phyloP scores from a whole-genome alignment of 768 basidiomycete species.

The Hygrocybe punicea region DNA sequence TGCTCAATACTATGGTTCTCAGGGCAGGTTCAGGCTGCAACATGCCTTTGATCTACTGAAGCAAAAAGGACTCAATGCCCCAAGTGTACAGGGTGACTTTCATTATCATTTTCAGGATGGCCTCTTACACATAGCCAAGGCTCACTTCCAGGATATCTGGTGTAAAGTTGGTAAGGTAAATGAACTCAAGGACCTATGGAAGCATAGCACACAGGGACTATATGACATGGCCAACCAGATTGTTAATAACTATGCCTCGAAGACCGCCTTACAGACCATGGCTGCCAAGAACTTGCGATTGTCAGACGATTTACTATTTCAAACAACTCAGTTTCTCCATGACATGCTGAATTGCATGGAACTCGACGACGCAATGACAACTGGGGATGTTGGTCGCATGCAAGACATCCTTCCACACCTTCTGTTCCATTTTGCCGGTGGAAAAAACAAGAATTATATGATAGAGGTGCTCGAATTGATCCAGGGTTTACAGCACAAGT shows the following conservation, averaged over 20 bases:
- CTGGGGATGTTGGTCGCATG: no score
- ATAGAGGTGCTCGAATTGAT: no score
- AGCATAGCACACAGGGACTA: slow-evolving; percentile 24
- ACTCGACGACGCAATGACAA: no score
- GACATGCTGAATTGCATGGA: slow-evolving; percentile 35
- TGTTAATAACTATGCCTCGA: no score
- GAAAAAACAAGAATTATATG: slow-evolving; percentile 32
- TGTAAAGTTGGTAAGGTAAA: slow-evolving; percentile 19
- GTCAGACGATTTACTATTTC: slow-evolving; percentile 28
- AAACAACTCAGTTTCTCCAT: slow-evolving; percentile 36
- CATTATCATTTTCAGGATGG: slow-evolving; percentile 36
- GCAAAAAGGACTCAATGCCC: slow-evolving; percentile 26
- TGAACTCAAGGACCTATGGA: slow-evolving; percentile 25
- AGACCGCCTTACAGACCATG: slow-evolving; percentile 20
- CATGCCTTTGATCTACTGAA: slow-evolving; percentile 31
- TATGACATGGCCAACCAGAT: slow-evolving; percentile 20
- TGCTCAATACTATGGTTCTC: slow-evolving; percentile 39
- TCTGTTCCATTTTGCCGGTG: slow-evolving; percentile 33
- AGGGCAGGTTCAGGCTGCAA: slow-evolving; percentile 21
- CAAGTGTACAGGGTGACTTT: slow-evolving; percentile 30
- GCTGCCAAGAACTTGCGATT: slow-evolving; percentile 33
- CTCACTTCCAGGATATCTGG: slow-evolving; percentile 37
- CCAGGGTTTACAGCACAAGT: no score
- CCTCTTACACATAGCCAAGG: slow-evolving; percentile 35
- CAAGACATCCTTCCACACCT: slow-evolving; percentile 30